phyloP scores from a whole-genome alignment of 2,329 filamentous ascomycete genomes.

The Colletotrichum sp. region DNA sequence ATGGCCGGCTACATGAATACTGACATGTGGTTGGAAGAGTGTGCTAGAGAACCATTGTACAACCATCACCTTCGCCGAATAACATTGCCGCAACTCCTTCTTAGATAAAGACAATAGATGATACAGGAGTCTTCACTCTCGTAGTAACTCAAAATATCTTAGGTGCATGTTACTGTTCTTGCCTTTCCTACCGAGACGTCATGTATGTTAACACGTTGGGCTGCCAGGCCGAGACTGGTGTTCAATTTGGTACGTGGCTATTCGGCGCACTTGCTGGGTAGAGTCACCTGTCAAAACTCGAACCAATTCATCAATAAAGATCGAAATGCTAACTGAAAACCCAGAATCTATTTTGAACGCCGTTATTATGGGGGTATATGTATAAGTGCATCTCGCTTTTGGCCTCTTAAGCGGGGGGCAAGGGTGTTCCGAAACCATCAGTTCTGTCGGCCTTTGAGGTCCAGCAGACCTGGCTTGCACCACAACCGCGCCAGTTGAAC shows the following conservation, averaged over 20 bases:
- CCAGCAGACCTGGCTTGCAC: background rate
- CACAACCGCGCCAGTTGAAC: background rate
- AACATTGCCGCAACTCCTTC: background rate
- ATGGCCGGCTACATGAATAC: background rate
- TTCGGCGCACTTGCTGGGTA: background rate
- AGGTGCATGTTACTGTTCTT: background rate
- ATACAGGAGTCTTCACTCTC: background rate
- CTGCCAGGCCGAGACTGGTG: too few species aligned
- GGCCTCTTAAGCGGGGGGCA: background rate
- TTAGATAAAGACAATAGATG: background rate
- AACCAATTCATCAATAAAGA: background rate
- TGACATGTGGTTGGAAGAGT: rapidly evolving
- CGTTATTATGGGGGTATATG: background rate
- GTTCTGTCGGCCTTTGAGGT: background rate
- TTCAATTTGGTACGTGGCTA: too few species aligned
- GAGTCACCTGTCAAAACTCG: rapidly evolving
- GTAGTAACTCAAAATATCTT: too few species aligned
- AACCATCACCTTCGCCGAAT: rapidly evolving
- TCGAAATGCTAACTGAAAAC: background rate
- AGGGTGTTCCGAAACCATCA: background rate
- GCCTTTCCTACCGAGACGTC: background rate
- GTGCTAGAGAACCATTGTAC: background rate
- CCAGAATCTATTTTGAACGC: background rate
- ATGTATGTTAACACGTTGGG: background rate
- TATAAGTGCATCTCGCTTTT: background rate